These are phyloP conservation scores for Populus tremula DNA, from an alignment of 345 rosid genomes.

Conservation along the genomic window DNA sequence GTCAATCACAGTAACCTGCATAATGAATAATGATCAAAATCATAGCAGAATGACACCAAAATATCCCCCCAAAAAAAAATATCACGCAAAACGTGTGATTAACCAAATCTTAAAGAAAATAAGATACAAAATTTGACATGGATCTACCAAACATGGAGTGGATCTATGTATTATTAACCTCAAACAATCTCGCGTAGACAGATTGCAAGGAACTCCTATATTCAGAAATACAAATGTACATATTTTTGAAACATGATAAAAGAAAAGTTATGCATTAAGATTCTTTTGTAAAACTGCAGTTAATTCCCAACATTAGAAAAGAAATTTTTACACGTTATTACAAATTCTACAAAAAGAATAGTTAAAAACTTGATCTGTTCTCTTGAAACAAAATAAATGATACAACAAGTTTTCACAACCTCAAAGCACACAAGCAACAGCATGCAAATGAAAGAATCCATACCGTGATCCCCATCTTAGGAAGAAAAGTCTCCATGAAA, in stretches of 20 bases:
- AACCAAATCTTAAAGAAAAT: neutral
- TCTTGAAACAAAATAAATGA: neutral
- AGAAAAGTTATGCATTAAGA: too few species aligned
- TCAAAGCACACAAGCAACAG: slow-evolving; percentile 6
- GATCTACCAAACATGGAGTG: neutral
- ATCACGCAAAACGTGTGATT: neutral
- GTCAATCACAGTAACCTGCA: slow-evolving; percentile 92
- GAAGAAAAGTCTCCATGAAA: slow-evolving; percentile 87
- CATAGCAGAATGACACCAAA: neutral
- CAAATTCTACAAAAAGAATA: too few species aligned
- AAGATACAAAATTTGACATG: neutral
- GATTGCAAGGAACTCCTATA: too few species aligned
- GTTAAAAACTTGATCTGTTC: too few species aligned
- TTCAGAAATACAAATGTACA: too few species aligned
- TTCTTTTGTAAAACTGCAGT: too few species aligned
- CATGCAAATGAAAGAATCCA: neutral
- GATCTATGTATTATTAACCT: neutral
- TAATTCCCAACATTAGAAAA: too few species aligned
- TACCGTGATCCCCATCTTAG: slow-evolving; percentile 92
- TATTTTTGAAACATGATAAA: too few species aligned
- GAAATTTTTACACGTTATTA: too few species aligned
- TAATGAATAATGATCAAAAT: slow-evolving; percentile 3
- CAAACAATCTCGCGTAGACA: neutral
- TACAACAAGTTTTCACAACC: neutral
- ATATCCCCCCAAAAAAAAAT: neutral